Conservation (phyloP, 768 basidiomycete species). For the Phanerochaete carnosa region DNA sequence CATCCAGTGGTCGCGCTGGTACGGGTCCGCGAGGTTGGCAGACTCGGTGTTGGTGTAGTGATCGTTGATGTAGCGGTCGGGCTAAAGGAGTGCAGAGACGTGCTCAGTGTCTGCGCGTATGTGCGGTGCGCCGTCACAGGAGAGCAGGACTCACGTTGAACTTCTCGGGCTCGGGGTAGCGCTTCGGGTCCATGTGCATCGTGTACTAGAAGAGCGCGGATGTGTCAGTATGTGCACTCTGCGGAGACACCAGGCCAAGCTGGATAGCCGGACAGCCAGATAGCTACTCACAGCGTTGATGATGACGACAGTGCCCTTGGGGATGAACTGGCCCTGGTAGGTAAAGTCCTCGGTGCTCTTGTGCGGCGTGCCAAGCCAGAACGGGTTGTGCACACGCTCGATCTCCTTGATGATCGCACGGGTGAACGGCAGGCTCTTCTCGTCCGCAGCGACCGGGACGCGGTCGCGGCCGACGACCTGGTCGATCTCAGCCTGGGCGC, state of each 20-base stretch:
- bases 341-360: constrained; percentile 26
- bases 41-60: constrained; percentile 37
- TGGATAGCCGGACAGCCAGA: too few relatives aligned
- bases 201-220: constrained; percentile 13
- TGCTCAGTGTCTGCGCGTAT: too few relatives aligned
- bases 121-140: too few relatives aligned
- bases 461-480: constrained; percentile 20
- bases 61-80: constrained; percentile 42
- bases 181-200: constrained; percentile 25
- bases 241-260: too few relatives aligned
- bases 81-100: constrained; percentile 24
- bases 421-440: constrained; percentile 24
- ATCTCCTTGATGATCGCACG: constrained; percentile 27
- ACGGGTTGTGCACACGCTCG: constrained; percentile 22
- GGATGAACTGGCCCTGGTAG: constrained; percentile 27
- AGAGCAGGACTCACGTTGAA: constrained; percentile 19
- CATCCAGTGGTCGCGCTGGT: constrained; percentile 48
- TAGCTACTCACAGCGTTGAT: constrained; percentile 17
- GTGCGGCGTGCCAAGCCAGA: constrained; percentile 30
- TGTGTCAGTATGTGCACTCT: not conserved
- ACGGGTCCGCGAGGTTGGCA: constrained; percentile 38
- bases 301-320: constrained; percentile 26
- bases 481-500: constrained; percentile 27
- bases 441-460: constrained; percentile 21
- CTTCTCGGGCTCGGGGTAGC: constrained; percentile 36